phyloP scores from a whole-genome alignment of 805 yeast species.

The Candida tammaniensis region DNA sequence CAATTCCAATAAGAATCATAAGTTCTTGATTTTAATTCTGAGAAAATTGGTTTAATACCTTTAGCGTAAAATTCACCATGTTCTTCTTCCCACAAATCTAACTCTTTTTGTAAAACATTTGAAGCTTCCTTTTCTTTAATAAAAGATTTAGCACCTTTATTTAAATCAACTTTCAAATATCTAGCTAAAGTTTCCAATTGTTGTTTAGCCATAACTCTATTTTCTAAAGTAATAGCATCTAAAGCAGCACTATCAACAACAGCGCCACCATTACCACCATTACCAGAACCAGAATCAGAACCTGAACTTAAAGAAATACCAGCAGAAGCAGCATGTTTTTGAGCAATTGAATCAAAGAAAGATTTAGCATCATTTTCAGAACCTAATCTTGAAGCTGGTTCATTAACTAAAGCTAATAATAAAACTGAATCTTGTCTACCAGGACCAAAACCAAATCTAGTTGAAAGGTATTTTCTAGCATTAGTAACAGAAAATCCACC shows the following conservation, averaged over 20 bases:
- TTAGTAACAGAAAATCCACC: constrained; percentile 95
- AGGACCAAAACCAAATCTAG: constrained; percentile 87
- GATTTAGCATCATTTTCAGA: constrained; percentile 87
- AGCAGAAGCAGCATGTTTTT: constrained; percentile 78
- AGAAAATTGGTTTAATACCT: constrained; percentile 88
- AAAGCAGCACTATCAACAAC: constrained; percentile 94
- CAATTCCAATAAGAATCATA: constrained; percentile 99
- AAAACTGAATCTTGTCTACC: constrained; percentile 95
- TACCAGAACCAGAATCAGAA: constrained; percentile 51
- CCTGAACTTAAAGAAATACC: constrained; percentile 77
- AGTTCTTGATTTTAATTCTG: constrained; percentile 88
- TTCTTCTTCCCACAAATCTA: constrained; percentile 81
- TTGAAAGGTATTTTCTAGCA: constrained; percentile 88
- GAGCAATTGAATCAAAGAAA: constrained; percentile 77
- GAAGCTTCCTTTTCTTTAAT: constrained; percentile 84
- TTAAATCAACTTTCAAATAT: constrained; percentile 88
- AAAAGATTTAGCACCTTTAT: constrained; percentile 83
- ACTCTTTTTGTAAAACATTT: constrained; percentile 77
- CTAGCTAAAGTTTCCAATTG: constrained; percentile 90
- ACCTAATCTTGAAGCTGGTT: constrained; percentile 87
- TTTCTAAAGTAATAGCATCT: constrained; percentile 74
- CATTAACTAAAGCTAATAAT: constrained; percentile 78
- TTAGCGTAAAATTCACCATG: constrained; percentile 91
- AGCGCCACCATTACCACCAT: constrained; percentile 72
- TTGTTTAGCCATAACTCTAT: constrained; percentile 67